Percentiles rank a stretch among this genome's conserved stretches.
These are phyloP conservation scores for Pythium oligandrum DNA, from an alignment of 352 stramenopile genomes.

Conservation along the genomic window DNA sequence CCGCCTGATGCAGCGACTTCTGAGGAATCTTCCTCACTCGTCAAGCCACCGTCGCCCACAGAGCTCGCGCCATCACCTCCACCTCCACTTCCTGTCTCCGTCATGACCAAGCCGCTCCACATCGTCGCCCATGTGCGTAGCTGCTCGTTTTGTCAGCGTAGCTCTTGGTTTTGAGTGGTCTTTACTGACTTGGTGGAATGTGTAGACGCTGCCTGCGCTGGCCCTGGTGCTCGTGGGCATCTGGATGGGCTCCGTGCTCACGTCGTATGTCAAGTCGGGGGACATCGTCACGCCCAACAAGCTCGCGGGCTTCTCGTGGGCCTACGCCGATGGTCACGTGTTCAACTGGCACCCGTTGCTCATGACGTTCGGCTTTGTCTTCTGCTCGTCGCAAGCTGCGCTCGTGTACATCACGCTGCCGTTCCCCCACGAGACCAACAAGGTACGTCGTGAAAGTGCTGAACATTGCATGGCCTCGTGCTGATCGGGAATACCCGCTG, in stretches of 20 bases:
- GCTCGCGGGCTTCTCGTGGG: constrained; percentile 72
- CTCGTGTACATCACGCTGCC: constrained; percentile 66
- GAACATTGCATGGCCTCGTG: too few species aligned
- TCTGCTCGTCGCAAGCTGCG: constrained; percentile 66
- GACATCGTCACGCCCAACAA: constrained; percentile 34
- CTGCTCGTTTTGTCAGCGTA: neutral
- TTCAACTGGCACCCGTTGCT: constrained; percentile 88
- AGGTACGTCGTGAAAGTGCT: constrained; percentile 19
- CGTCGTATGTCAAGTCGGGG: constrained; percentile 40
- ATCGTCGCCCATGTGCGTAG: constrained; percentile 5
- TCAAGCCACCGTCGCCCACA: too few species aligned
- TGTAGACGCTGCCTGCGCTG: constrained; percentile 45
- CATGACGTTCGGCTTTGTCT: constrained; percentile 82
- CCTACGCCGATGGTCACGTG: constrained; percentile 45
- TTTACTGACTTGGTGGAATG: constrained; percentile 4
- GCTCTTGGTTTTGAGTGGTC: too few species aligned
- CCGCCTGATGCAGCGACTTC: too few species aligned
- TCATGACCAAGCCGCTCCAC: constrained; percentile 10
- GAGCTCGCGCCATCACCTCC: too few species aligned
- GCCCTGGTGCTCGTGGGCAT: constrained; percentile 60
- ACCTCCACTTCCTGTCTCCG: too few species aligned
- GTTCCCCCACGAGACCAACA: constrained; percentile 64
- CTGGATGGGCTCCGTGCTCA: constrained; percentile 73
- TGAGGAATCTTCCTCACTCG: too few species aligned
- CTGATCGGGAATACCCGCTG: neutral